Evolutionary conservation across 495 filamentous ascomycete genomes (phyloP).

Genomic region (Tuber melanosporum): DNA sequence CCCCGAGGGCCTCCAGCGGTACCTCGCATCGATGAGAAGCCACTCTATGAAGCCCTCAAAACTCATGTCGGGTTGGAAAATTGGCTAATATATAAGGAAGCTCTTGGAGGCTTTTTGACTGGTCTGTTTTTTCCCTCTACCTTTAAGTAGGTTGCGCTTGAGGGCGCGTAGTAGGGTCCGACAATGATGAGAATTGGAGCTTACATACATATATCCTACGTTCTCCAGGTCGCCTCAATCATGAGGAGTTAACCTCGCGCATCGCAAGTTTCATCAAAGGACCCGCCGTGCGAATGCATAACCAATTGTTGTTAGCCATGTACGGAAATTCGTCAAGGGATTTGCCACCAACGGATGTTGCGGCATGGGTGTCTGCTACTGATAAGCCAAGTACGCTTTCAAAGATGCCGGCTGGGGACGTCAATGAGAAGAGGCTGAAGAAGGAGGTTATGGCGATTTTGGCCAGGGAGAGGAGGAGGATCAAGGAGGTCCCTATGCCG

Average conservation of each 20-base stretch:
- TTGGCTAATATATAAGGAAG: constrained; percentile 83
- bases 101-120: constrained; percentile 69
- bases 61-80: constrained; percentile 66
- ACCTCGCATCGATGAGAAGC: constrained; percentile 80
- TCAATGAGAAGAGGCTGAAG: constrained; percentile 84
- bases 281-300: constrained; percentile 75
- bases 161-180: neutral
- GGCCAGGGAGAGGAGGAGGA: constrained; percentile 71
- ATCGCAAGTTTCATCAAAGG: constrained; percentile 68
- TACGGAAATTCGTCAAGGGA: constrained; percentile 81
- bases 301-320: constrained; percentile 78
- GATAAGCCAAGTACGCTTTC: constrained; percentile 78
- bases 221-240: constrained; percentile 67
- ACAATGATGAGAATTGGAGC: neutral
- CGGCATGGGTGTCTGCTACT: constrained; percentile 90
- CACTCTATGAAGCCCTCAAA: constrained; percentile 81
- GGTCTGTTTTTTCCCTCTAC: constrained; percentile 52
- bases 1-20: constrained; percentile 44
- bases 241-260: constrained; percentile 69
- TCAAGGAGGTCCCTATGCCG: constrained; percentile 60
- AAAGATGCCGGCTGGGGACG: constrained; percentile 76
- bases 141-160: neutral
- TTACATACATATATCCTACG: neutral
- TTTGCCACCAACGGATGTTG: constrained; percentile 83
- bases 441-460: constrained; percentile 90